Conservation (phyloP, 192 early-diverging fungal species). For the Coemansia sp. region DNA sequence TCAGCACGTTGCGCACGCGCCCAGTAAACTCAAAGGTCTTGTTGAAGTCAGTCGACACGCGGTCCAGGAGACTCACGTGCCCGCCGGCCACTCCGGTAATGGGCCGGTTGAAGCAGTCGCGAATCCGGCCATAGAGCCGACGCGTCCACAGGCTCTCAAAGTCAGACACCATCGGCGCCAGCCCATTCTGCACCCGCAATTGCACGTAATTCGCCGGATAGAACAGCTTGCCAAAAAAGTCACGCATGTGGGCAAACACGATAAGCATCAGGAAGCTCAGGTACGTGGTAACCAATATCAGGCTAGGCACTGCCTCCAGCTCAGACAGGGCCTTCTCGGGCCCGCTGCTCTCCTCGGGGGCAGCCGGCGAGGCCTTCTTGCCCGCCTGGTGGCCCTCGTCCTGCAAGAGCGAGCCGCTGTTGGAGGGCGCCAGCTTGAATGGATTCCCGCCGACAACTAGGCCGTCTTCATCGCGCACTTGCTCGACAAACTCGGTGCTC, state of each 20-base stretch:
- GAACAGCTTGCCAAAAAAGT: constrained; percentile 86
- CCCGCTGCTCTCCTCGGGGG: neutral
- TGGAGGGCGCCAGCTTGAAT: constrained; percentile 34
- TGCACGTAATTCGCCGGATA: constrained; percentile 69
- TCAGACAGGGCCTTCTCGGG: neutral
- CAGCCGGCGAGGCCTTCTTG: neutral
- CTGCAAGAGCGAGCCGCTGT: constrained; percentile 24
- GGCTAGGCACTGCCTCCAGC: constrained; percentile 64
- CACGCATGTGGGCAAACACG: constrained; percentile 86
- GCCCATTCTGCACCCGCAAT: constrained; percentile 73
- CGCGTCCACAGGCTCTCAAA: constrained; percentile 97
- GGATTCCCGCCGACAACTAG: constrained; percentile 13
- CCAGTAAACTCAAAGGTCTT: constrained; percentile 84
- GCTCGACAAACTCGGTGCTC: constrained; percentile 46
- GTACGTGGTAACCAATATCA: constrained; percentile 90
- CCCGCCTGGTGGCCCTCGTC: neutral
- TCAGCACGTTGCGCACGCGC: constrained; percentile 73
- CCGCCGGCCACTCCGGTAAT: constrained; percentile 91
- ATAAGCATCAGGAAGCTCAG: constrained; percentile 92
- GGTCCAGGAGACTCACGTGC: constrained; percentile 80
- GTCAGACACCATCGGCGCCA: constrained; percentile 89
- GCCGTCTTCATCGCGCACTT: constrained; percentile 27
- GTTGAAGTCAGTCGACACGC: constrained; percentile 83
- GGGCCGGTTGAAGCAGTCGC: constrained; percentile 93
- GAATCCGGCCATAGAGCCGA: constrained; percentile 81